Base-by-base conservation (phyloP, 257 asterid species). In the Handroanthus guayacan region DNA sequence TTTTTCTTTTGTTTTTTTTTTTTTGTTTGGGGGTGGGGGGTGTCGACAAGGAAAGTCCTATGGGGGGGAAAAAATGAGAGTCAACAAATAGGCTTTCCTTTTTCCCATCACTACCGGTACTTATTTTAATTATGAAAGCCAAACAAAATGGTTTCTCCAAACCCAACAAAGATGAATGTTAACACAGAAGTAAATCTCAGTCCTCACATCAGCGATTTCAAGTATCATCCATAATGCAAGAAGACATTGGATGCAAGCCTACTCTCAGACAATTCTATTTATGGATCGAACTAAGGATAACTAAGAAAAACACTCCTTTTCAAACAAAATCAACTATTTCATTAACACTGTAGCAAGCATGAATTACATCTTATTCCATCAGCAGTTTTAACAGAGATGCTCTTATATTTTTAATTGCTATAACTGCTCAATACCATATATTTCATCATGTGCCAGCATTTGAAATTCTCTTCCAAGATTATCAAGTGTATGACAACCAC, bases 321-420 rank as follows among this genome's bases (percentile, higher is more conserved):
- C 13, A 36, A 31, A 47, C 13, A 10, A 48, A 18, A 45, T 7
- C n/a, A 37, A 11, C 1, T 47, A 38, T 52, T 36, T 3, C 50
- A 72, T 8, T 14, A 44, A 9, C 6, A 47, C 52, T 45, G 52
- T 12, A 50, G 63, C 63, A 18, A 52, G 37, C 34, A 67, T 9
- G 20, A 62, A 20, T 51, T 16, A 66, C 13, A 31, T 57, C 18
- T 43, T 25, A 64, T 25, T 60, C 25, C 45, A 18, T 39, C 74
- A 63, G 55, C 76, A 77, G 54, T 39, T 51, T 61, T n/a, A 44
- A 50, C 43, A 31, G 18, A 50, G 56, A 1, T 68, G 10, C 44
- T 25, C 1, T 8, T 48, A 69, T 14, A 66, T 37, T 43, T 25
- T 11, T 47, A 25, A 34, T 25, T 17, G 45, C 43, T 72, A 67